Evolutionary conservation across 345 rosid genomes (phyloP).

Genomic region (Brassica rapa): DNA sequence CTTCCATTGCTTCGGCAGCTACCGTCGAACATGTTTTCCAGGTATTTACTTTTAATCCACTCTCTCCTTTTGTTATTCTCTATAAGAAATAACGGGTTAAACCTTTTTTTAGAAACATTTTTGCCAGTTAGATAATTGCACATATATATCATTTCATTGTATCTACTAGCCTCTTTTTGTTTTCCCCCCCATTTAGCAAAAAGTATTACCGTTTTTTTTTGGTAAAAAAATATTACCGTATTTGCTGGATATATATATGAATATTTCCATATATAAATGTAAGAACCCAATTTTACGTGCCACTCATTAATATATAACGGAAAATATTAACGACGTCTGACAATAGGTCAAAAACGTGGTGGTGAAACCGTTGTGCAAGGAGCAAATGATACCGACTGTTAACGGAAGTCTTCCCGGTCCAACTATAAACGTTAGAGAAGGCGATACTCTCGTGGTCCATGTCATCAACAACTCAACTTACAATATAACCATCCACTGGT

Average conservation of each 20-base stretch:
- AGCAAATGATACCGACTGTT: constrained; percentile 60
- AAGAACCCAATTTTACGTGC: background rate
- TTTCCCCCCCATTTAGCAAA: background rate
- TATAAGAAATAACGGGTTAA: too few species aligned
- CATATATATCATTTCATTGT: background rate
- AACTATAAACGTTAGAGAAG: constrained; percentile 58
- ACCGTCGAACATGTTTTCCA: constrained; percentile 68
- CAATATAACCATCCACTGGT: constrained; percentile 85
- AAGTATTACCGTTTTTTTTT: background rate
- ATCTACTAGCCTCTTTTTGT: background rate
- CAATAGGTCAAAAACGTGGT: constrained; percentile 62
- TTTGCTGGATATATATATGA: background rate
- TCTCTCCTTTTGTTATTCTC: background rate
- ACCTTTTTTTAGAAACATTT: too few species aligned
- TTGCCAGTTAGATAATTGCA: background rate
- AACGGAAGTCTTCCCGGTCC: constrained; percentile 84
- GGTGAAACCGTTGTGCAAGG: constrained; percentile 51
- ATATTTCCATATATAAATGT: too few species aligned
- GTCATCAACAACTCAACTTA: constrained; percentile 74
- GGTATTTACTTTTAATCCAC: constrained; percentile 41
- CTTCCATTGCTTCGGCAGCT: constrained; percentile 57
- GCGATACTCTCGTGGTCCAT: constrained; percentile 70
- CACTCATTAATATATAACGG: background rate
- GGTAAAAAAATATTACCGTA: background rate
- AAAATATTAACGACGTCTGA: background rate